Evolutionary conservation across 371 early-diverging fungal genomes (phyloP).

Genomic region (Mortierella sp.): DNA sequence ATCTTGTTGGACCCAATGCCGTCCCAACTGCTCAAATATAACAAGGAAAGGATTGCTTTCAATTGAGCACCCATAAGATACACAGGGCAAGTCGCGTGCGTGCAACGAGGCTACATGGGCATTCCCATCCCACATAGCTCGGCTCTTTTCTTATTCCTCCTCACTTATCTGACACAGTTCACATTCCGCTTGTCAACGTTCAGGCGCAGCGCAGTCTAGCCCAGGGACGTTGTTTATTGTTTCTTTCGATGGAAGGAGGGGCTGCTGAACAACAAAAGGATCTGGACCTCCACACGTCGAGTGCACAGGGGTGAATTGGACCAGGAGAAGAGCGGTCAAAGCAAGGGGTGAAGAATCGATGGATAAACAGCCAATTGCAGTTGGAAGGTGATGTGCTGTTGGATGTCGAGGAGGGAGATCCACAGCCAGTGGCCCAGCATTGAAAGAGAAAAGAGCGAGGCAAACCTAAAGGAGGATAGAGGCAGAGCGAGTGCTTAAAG

Average conservation of each 20-base stretch:
- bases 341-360: neutral
- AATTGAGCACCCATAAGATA: neutral
- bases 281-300: neutral
- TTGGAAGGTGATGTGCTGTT: neutral
- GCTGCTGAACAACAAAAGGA: neutral
- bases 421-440: neutral
- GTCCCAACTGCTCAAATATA: neutral
- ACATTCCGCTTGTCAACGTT: constrained; percentile 8
- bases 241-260: neutral
- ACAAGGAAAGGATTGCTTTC: neutral
- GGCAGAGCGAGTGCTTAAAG: neutral
- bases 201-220: neutral
- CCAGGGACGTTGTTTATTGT: neutral
- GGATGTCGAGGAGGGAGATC: neutral
- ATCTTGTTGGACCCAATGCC: neutral
- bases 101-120: no score
- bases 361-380: neutral
- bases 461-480: constrained; percentile 5
- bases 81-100: neutral
- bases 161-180: neutral
- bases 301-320: neutral
- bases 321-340: neutral
- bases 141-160: no score
- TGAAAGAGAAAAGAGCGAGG: neutral
- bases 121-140: neutral